Base-by-base conservation (phyloP, 2,329 filamentous ascomycete genomes). In the Nemania diffusa region DNA sequence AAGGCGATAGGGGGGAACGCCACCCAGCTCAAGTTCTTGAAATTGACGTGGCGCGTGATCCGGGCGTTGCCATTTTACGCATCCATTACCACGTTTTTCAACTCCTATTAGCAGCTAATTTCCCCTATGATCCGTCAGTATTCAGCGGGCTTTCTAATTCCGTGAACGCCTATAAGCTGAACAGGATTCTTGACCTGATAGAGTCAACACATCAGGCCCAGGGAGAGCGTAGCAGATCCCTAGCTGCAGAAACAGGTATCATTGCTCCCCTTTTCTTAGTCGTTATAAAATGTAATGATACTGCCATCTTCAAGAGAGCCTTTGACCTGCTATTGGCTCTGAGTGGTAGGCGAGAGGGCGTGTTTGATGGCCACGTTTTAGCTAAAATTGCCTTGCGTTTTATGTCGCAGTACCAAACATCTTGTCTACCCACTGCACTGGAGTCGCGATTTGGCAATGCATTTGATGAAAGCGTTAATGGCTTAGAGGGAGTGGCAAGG, bases 181-280 rank as follows among this genome's bases (percentile, higher is more conserved):
- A 52, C n/a, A 32, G 11, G 32, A 7, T 64, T 15, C 46, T 64
- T 3, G 53, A 58, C 53, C 24, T 64, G 17, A 50, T 50, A 17
- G 61, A 64, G 50, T 58, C 61, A 26, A 52, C 55, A 56, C 24
- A 42, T 58, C 53, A 44, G 26, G 53, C 5, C 11, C 53, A 27
- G 11, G 52, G n/a, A 46, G 48, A 15, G 9, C 32, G 52, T 26
- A 58, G 26, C 32, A 50, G 55, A 46, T 57, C 53, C 11, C 13
- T 64, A 3, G 61, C 20, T 1, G 55, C 32, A 7, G 61, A 58
- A 58, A 52, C 61, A 7, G 61, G 53, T n/a, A 52, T 64, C 17
- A 27, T 64, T 26, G 22, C 61, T 4, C 61, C 61, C 44, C 61
- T 64, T 17, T 64, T 64, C 53, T 8, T 64, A 22, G 11, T 64